Percentiles rank a stretch among this genome's conserved stretches.
phyloP scores from a whole-genome alignment of 305 asterid genomes.

The Solanum hybrid region DNA sequence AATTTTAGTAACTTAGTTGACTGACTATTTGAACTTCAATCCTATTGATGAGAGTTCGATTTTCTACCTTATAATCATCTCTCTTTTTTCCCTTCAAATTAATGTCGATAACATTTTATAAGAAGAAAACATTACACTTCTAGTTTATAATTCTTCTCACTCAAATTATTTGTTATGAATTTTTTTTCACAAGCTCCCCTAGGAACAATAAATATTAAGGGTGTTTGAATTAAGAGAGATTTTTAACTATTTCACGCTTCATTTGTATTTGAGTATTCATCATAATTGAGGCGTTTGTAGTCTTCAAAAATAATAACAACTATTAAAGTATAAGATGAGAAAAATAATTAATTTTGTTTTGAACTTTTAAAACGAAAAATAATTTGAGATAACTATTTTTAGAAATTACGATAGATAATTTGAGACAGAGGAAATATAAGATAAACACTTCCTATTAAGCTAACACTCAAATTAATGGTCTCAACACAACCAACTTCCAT shows the following conservation, averaged over 20 bases:
- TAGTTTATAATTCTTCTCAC: not conserved
- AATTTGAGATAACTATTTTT: too few species aligned
- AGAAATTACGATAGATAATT: not conserved
- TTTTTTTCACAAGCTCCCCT: not conserved
- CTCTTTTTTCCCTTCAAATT: not conserved
- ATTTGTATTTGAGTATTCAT: not conserved
- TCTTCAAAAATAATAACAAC: not conserved
- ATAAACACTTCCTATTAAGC: not conserved
- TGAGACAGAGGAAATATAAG: too few species aligned
- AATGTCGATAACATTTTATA: not conserved
- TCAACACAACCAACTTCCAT: not conserved
- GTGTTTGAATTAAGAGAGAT: not conserved
- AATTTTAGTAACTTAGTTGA: too few species aligned
- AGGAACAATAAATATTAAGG: not conserved
- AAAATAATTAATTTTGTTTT: too few species aligned
- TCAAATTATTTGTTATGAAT: not conserved
- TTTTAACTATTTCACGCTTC: not conserved
- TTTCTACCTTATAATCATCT: not conserved
- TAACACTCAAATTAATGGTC: not conserved
- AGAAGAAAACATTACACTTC: not conserved
- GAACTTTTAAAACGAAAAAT: not conserved
- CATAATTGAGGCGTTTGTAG: not conserved
- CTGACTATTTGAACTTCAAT: too few species aligned
- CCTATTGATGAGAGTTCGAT: too few species aligned
- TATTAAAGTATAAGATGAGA: not conserved